phyloP scores from a whole-genome alignment of 441 rosid genomes.

The Pelargonium citronellum region DNA sequence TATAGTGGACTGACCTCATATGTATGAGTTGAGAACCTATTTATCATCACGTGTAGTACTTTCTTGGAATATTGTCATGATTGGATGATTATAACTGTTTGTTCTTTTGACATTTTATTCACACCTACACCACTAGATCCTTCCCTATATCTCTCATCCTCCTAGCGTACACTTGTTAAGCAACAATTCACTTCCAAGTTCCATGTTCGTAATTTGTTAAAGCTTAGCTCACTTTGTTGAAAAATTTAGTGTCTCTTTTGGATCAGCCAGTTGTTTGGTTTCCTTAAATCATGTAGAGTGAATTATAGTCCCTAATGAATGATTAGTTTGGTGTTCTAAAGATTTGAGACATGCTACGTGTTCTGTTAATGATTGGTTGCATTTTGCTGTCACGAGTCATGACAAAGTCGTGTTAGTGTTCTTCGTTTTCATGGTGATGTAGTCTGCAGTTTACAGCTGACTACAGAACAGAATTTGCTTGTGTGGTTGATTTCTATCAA shows the following conservation, averaged over 20 bases:
- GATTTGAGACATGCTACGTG: constrained; percentile 7
- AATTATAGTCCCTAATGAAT: not conserved
- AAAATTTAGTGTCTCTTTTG: not conserved
- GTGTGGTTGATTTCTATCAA: constrained; percentile 6
- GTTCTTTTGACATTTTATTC: constrained; percentile 7
- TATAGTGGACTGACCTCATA: constrained; percentile 7
- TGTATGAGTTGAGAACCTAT: constrained; percentile 2
- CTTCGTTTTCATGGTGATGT: constrained; percentile 1
- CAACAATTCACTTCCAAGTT: not conserved
- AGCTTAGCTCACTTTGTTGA: not conserved
- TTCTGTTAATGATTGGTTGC: not conserved
- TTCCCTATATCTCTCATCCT: not conserved
- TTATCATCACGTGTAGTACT: constrained; percentile 3
- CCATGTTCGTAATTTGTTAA: not conserved
- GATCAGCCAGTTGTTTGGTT: constrained; percentile 1
- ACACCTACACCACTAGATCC: constrained; percentile 10
- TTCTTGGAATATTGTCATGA: constrained; percentile 10
- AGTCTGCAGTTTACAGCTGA: not conserved
- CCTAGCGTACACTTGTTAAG: not conserved
- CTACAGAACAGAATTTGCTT: constrained; percentile 1
- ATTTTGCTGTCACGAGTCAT: too few relatives aligned
- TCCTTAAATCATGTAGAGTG: constrained; percentile 4
- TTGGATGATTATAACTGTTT: constrained; percentile 14
- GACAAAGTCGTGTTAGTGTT: not conserved
- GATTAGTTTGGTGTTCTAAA: constrained; percentile 3